Conservation (phyloP, 495 filamentous ascomycete species). For the Aspergillus saccharolyticus region DNA sequence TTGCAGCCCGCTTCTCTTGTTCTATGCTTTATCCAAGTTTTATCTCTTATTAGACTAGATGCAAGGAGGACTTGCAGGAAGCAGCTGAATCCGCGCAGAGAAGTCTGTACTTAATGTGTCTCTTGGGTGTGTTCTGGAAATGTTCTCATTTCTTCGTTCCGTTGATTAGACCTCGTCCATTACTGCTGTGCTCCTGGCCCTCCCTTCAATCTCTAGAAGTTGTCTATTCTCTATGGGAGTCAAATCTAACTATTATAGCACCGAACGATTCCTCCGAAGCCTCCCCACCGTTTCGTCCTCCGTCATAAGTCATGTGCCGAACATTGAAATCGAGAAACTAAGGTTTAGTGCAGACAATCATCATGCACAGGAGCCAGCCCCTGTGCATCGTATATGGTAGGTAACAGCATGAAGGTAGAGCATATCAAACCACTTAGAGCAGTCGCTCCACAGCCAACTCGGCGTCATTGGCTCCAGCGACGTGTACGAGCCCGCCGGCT, state of each 20-base stretch:
- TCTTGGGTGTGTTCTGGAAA: not conserved
- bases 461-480: slow-evolving; percentile 23
- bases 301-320: not conserved
- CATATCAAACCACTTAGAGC: slow-evolving; percentile 20
- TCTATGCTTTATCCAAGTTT: slow-evolving; percentile 11
- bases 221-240: not conserved
- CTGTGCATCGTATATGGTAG: slow-evolving; percentile 1
- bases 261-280: not conserved
- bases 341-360: not conserved
- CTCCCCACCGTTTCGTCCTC: not conserved
- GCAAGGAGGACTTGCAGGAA: not conserved
- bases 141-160: not conserved
- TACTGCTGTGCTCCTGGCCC: not conserved
- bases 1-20: not conserved
- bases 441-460: slow-evolving; percentile 38
- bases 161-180: not conserved
- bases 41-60: slow-evolving; percentile 6
- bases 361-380: slow-evolving; percentile 16
- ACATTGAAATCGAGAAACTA: not conserved
- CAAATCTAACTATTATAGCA: not conserved
- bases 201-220: not conserved
- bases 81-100: not conserved
- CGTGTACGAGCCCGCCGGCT: slow-evolving; percentile 51
- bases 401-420: not conserved
- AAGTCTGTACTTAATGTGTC: not conserved